Base-by-base conservation (phyloP, 78 protist species). In the Monocercomonoides exilis region DNA sequence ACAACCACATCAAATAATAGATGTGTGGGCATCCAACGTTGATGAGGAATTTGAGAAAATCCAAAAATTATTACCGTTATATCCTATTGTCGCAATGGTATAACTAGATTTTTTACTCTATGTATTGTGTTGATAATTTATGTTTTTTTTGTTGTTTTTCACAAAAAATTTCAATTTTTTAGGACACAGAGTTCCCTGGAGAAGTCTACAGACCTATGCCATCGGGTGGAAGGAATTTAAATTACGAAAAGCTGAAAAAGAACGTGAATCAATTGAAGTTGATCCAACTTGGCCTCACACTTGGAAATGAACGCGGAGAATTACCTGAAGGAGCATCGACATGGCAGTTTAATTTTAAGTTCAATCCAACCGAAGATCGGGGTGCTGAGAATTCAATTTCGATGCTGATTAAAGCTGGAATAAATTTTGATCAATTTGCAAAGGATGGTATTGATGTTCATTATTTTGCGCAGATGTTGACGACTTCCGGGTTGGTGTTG, bases 331-430 rank as follows among this genome's bases (percentile, higher is more conserved):
- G 54, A 38, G 46, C 85, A 2, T 2, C 21, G 2, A 82, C 87
- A 1, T 88, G 90, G 90, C 90, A 88, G 38, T 84, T 88, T 1
- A 85, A 88, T 1, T 88, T 88, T n/a, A 2, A 2, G 2, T 87
- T 87, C 81, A 36, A 87, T 1, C n/a, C n/a, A n/a, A n/a, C n/a
- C n/a, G n/a, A n/a, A n/a, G n/a, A n/a, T n/a, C n/a, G n/a, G n/a
- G n/a, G n/a, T n/a, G 87, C 80, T 21, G 4, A 82, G 44, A 82
- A 81, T 29, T 38, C 87, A 3, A 87, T 86, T 46, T 35, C 44
- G 6, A 4, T 89, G 0, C 64, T 89, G 5, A 3, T 2, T 2
- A 2, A 3, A 0, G 84, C 91, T 41, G 89, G 89, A 2, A 70
- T 86, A 21, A 77, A 89, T 45, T 89, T 89, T 89, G 29, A 29